A percentile compares a stretch with the other conserved stretches of the same genome.
Conservation (phyloP, 345 rosid species). For the Aquilaria sinensis region DNA sequence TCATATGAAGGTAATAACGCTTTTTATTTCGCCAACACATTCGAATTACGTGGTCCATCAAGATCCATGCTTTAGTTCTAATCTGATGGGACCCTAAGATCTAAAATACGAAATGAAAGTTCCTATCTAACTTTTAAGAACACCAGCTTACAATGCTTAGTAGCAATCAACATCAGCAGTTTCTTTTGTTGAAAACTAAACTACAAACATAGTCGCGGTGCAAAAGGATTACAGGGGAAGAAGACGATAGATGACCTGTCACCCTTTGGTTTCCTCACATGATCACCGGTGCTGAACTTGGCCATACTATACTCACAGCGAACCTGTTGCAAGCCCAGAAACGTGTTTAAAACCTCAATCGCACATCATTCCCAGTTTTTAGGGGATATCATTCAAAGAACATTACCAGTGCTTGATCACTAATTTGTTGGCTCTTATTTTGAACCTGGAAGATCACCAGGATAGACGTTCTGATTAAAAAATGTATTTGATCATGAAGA, state of each 20-base stretch:
- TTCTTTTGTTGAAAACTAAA: too few relatives aligned
- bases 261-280: conserved; percentile 76
- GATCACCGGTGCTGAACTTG: conserved; percentile 91
- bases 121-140: too few relatives aligned
- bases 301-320: conserved; percentile 95
- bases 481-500: neutral
- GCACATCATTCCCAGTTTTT: neutral
- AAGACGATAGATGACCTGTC: conserved; percentile 44
- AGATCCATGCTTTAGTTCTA: too few relatives aligned
- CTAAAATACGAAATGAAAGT: too few relatives aligned
- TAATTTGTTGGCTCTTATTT: conserved; percentile 66
- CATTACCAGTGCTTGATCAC: conserved; percentile 66
- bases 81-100: too few relatives aligned
- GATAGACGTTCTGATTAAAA: neutral
- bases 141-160: too few relatives aligned
- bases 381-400: neutral
- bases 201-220: neutral
- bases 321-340: conserved; percentile 35
- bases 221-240: neutral
- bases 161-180: too few relatives aligned
- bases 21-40: too few relatives aligned
- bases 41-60: too few relatives aligned
- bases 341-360: neutral
- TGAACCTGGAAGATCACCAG: conserved; percentile 44
- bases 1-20: too few relatives aligned